Evolutionary conservation across 2,329 filamentous ascomycete genomes (phyloP), one percentile per base, ranked within the genome.

Genomic region (Calycina marina): DNA sequence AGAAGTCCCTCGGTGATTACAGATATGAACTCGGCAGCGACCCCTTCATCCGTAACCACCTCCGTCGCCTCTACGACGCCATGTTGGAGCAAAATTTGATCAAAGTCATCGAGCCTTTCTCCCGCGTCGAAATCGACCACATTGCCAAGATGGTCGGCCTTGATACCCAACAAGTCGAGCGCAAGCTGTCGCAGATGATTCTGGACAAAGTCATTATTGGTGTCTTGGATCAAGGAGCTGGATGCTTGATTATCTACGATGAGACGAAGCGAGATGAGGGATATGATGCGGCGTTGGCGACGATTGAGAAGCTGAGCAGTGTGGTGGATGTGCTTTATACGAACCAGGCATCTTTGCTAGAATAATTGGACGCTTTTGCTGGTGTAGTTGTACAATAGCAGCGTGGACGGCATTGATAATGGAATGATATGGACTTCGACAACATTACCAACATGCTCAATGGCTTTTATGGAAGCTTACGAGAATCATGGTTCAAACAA

Each of bases 71-170:
- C 31, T 98, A 98, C 63, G 90, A 98, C 59, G 84, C 86, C 55
- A 94, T 98, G 85, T 61, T 98, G 53, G 90, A 98, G 66, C 90
- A 98, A 69, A 98, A 98, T 59, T 71, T 98, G 25, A 92, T 96
- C 70, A 96, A 98, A 67, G 90, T 98, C 41, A 98, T 98, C 54
- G 90, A 98, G 67, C 90, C 90, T 14, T 98, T 96, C 63, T 93
- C 83, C 51, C 75, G 86, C 40, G 90, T 98, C 33, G 90, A 98
- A 62, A 93, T 98, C 49, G 80, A 78, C 48, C 90, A 98, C 56
- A 84, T 98, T 50, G 88, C 90, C 46, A 85, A 90, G 65, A 93
- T 96, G 79, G 90, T 98, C 32, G 86, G 88, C 24, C 68, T 98
- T 40, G 90, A 96, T 56, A 93, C 83, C 15, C 78, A 84, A 57